Base-by-base conservation (phyloP, 2,329 filamentous ascomycete genomes). In the Fusarium scirpi region DNA sequence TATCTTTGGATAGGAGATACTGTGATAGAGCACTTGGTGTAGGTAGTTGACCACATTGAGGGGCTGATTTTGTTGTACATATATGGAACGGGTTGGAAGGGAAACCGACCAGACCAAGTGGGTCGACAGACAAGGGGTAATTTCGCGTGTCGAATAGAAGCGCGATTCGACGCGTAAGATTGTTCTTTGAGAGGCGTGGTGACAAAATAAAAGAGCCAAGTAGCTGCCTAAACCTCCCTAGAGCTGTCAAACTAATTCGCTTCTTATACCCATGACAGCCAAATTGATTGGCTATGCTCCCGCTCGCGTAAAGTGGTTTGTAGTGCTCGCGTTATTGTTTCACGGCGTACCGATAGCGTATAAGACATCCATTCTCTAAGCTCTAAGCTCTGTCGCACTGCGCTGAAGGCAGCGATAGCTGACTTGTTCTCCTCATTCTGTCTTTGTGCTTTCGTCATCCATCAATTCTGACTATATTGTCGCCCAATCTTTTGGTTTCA, bases 111-210 rank as follows among this genome's bases (percentile, higher is more conserved):
- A 55, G 55, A 53, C 49, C 48, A 65, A 64, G 69, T 71, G 70
- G 72, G 64, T 69, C 55, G 41, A 27, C 52, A 20, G 56, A 64
- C 61, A 61, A 53, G 69, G 68, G 58, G 58, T 59, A 74, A 74
- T 74, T 72, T 78, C 72, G 73, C 68, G 76, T 70, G 18, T 57
- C 27, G n/a, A 48, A 43, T 70, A 25, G 20, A 51, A 43, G 70
- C 77, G 78, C 76, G 76, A 47, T 49, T 22, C 32, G 60, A 78
- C 84, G 83, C 82, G 83, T 85, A 80, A 83, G 85, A 38, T 12
- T 38, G 34, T 38, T 12, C 34, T 4, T 0, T 0, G 3, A 4
- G 10, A 38, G 18, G 1, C n/a, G 4, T 4, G 10, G 1, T 3
- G 34, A 12, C 34, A 38, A 11, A 38, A 38, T 38, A 12, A 38